These are phyloP conservation scores for Spinacia oleracea DNA, from an alignment of 179 eudicot species.

Conservation along the genomic window DNA sequence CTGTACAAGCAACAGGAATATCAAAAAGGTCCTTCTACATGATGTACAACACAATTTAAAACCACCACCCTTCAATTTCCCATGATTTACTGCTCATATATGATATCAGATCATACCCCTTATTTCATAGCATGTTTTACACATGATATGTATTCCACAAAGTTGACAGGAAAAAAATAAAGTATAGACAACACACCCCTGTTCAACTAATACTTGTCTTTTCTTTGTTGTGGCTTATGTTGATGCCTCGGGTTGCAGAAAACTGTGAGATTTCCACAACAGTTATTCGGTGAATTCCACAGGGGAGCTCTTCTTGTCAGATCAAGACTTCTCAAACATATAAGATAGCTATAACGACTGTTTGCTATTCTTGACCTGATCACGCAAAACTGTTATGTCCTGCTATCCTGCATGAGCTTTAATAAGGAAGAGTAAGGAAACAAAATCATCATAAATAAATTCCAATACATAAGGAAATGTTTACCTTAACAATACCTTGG, in stretches of 20 bases:
- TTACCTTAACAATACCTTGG: not conserved
- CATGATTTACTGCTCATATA: not conserved
- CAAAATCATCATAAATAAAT: not conserved
- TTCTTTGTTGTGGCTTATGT: not conserved
- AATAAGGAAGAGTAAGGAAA: not conserved
- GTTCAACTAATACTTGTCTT: too few species aligned
- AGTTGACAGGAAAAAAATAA: too few species aligned
- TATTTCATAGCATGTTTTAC: too few species aligned
- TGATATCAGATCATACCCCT: too few species aligned
- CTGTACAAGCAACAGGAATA: constrained; percentile 91
- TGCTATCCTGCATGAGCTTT: not conserved
- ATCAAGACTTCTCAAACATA: not conserved
- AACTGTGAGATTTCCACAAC: not conserved
- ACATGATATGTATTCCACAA: too few species aligned
- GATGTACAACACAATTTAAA: not conserved
- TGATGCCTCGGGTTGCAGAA: not conserved
- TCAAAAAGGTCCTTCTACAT: constrained; percentile 82
- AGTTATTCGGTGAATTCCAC: not conserved
- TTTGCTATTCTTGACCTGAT: not conserved
- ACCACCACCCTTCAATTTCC: not conserved
- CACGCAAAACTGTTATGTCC: not conserved
- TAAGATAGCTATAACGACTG: not conserved
- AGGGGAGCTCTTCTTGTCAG: too few species aligned
- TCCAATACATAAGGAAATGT: not conserved
- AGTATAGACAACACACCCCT: too few species aligned